Evolutionary conservation across 2,329 filamentous ascomycete species (phyloP).

Genomic region (Aspergillus piperis): DNA sequence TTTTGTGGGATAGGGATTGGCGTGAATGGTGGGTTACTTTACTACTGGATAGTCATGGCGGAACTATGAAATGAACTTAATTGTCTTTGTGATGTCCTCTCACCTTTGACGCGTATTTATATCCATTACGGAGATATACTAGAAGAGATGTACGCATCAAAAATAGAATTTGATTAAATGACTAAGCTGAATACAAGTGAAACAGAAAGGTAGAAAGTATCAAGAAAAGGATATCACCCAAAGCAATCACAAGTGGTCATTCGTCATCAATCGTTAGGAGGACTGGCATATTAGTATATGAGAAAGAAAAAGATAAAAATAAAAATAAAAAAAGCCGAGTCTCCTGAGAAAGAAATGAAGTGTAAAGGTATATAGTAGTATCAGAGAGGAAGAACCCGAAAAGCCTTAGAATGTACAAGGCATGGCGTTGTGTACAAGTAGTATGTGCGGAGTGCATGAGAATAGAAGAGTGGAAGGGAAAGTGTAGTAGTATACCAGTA

Average conservation of each 20-base stretch:
- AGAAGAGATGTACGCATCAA: too few species aligned
- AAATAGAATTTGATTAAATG: not conserved
- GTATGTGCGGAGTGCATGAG: not conserved
- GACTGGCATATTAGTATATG: not conserved
- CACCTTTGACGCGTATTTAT: too few species aligned
- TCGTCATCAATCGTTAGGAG: not conserved
- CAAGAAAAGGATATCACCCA: not conserved
- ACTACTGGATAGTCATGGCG: too few species aligned
- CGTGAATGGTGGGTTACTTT: too few species aligned
- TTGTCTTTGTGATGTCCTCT: too few species aligned
- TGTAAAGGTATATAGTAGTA: not conserved
- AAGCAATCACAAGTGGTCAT: not conserved
- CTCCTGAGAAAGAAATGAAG: not conserved
- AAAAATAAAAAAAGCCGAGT: not conserved
- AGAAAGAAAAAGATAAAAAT: not conserved
- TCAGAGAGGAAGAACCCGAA: constrained; percentile 1
- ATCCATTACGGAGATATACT: too few species aligned
- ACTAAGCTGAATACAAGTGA: not conserved
- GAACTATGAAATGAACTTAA: too few species aligned
- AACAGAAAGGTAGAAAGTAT: not conserved
- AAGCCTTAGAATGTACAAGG: not conserved
- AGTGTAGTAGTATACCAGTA: not conserved
- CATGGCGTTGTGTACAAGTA: not conserved
- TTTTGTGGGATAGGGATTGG: too few species aligned
- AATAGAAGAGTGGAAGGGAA: not conserved